Evolutionary conservation across 1,284 basidiomycete genomes (phyloP).

Genomic region (Microbotryum violaceum): DNA sequence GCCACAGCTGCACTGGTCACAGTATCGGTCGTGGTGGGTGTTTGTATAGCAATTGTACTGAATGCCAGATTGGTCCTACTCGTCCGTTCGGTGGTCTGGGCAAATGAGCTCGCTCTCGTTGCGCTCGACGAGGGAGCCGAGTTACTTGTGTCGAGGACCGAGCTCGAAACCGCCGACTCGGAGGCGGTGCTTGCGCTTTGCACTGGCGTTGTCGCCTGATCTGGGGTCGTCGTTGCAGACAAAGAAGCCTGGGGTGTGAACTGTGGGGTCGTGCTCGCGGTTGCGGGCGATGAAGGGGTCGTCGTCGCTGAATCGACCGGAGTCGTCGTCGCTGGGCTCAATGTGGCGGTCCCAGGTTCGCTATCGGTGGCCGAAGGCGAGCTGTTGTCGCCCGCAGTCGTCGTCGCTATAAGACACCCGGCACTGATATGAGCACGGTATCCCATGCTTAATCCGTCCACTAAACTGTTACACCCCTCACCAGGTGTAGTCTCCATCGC

Average conservation of each 20-base stretch:
- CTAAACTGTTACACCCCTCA: too few relatives aligned
- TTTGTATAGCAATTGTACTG: neutral
- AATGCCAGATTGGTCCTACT: neutral
- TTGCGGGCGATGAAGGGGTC: too few relatives aligned
- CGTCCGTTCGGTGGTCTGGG: neutral
- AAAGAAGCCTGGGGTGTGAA: conserved; percentile 1
- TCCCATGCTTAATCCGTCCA: too few relatives aligned
- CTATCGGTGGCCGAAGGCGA: neutral
- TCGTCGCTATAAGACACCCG: too few relatives aligned
- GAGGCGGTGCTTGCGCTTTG: conserved; percentile 2
- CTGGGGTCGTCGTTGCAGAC: conserved; percentile 7
- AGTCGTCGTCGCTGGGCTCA: conserved; percentile 1
- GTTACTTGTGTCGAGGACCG: conserved; percentile 5
- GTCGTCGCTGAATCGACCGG: neutral
- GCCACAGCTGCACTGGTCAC: neutral
- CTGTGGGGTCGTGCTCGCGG: too few relatives aligned
- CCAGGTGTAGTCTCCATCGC: too few relatives aligned
- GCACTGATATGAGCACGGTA: too few relatives aligned
- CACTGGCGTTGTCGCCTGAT: conserved; percentile 5
- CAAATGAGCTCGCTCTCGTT: neutral
- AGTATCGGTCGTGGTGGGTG: conserved; percentile 4
- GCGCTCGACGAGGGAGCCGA: neutral
- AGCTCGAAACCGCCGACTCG: conserved; percentile 5
- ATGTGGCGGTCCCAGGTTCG: neutral
- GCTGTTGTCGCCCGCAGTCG: neutral